Base-by-base conservation (phyloP, 2,329 filamentous ascomycete genomes). In the Alternaria arborescens region DNA sequence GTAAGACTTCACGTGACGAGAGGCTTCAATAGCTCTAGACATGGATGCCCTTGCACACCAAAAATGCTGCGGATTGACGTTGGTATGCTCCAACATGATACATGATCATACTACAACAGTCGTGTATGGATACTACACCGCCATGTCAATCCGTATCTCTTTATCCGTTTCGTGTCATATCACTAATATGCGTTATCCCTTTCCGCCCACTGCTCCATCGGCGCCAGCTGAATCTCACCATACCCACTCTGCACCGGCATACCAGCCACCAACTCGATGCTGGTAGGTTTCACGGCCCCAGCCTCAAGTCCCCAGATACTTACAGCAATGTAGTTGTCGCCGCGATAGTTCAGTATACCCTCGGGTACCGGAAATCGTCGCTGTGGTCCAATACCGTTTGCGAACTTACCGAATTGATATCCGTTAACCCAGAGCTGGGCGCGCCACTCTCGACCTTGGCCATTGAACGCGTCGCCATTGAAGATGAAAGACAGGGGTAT, bases 371-470 rank as follows among this genome's bases (percentile, higher is more conserved):
- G 89, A 69, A 88, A 93, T 0, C 77, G 80, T 0, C 83, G 86
- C 78, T 93, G 90, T 1, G 91, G 91, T 0, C 91, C 91, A 40
- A 93, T 82, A 58, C 91, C 89, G 71, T 88, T 88, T 26, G 85
- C 77, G 64, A 86, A 88, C 72, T 88, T 88, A 6, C 85, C 87
- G 66, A 88, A 92, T 70, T 92, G 90, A 74, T 88, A 93, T 1
- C 90, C 91, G 68, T 93, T 92, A 38, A 93, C 88, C 71, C 85
- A 93, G 3, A 92, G 77, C 66, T 89, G 84, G 1, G 82, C 86
- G 16, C 89, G 82, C 65, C 88, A 90, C 12, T 55, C 62, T 34
- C 59, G 66, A 8, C 53, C 68, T 56, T 59, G 67, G 18, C 61
- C 72, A 8, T 65, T 69, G 61, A 72, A 73, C 3, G 63, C 72